Evolutionary conservation across 352 stramenopile species (phyloP), one percentile per base, ranked within the genome.

Genomic region (Phytophthora aleatoria): DNA sequence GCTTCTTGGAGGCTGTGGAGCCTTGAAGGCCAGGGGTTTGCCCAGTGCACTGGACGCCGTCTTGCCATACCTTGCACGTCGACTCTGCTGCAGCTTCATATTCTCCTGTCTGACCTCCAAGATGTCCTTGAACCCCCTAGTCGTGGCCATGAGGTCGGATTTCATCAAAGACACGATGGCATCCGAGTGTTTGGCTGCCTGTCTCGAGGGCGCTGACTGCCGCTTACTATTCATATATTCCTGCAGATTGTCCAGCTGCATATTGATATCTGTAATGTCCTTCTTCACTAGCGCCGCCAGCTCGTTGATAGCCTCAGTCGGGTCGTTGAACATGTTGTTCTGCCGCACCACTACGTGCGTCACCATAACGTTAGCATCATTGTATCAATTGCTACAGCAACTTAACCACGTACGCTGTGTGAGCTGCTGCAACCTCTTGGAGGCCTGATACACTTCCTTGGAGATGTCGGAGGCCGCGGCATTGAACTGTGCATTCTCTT

Each of bases 281-380:
- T 92, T 90, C 77, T 95, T 94, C 42, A 95, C 82, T 3, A 93
- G 75, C 48, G 75, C 76, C 4, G 85, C 85, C 43, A 94, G 68
- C 71, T 91, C 85, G 50, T 95, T 95, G 57, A 95, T 95, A 38
- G 84, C 73, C 58, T 89, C 81, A 0, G 83, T 92, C 24, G 87
- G 87, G 61, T 95, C 87, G 54, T 95, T 94, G 56, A 95, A 95
- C 83, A 95, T 94, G 74, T 92, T 95, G 61, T 92, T 93, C 70
- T 95, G 83, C 35, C 85, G 80, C 33, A 95, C 85, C 52, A 95
- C 87, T 95, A 47, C 48, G 47, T 10, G 11, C 48, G n/a, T 28
- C n/a, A 62, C 35, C 31, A 50, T 27, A 49, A 15, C 26, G 15
- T 55, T 42, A 56, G 4, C 12, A 44, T 44, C 33, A 27, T 9